Evolutionary conservation across 768 basidiomycete species (phyloP), one percentile per base, ranked within the genome.

Genomic region (Gloeophyllum trabeum): DNA sequence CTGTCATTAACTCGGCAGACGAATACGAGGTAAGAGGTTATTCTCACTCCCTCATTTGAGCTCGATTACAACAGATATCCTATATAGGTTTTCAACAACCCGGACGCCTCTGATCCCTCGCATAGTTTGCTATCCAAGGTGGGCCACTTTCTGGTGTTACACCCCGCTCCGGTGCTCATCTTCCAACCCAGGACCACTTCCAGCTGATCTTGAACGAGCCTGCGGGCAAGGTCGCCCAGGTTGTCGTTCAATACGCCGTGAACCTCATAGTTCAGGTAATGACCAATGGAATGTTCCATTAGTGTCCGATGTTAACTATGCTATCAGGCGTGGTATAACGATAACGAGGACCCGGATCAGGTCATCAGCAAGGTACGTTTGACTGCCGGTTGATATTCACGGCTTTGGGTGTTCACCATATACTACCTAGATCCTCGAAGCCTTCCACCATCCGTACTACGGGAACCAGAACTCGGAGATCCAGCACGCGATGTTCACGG

Each of bases 61-160:
- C 0, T 35, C 30, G 23, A 12, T 19, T 26, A 14, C 22, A 20
- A 19, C 13, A 13, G 34, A n/a, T 5, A 23, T 46, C 18, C 36
- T n/a, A 10, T 32, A 42, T 12, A 75, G 72, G 79, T 82, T 18
- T 86, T 83, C 59, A 64, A 79, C 50, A 70, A 81, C 50, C 70
- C 74, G 4, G 56, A 71, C 47, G 79, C 81, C 6, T 78, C 76
- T 10, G 81, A 85, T 52, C 83, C 82, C 3, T 79, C 81, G 1
- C 82, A 85, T 57, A 81, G 77, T 57, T 60, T 81, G 47, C 63
- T 84, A 39, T 80, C 79, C 28, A 84, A 83, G 66, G 78, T 76
- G 35, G 32, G 48, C 39, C 37, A 6, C 13, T 18, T 23, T 13
- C 13, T 13, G 35, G 24, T 34, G 32, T n/a, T 5, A 28, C 21